A percentile compares a stretch with the other conserved stretches of the same genome.
Conservation (phyloP, 768 basidiomycete species). For the Ramaria rubella region DNA sequence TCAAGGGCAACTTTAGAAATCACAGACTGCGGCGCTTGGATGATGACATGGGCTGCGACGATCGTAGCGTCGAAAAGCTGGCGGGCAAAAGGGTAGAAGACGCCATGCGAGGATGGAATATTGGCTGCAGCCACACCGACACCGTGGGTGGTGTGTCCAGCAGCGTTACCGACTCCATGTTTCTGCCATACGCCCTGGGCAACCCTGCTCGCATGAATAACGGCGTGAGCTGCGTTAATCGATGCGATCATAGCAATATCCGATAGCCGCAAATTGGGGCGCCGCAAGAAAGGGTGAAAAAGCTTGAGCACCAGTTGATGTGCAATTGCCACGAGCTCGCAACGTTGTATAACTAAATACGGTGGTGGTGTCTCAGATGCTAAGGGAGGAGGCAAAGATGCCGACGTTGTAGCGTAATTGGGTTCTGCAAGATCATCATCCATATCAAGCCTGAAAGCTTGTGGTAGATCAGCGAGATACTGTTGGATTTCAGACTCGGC, state of each 20-base stretch:
- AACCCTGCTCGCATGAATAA: conserved; percentile 46
- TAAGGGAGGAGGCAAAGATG: conserved; percentile 10
- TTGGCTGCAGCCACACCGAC: not conserved
- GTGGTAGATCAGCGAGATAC: conserved; percentile 49
- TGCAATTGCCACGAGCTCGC: conserved; percentile 55
- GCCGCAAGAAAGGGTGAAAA: conserved; percentile 61
- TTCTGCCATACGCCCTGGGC: conserved; percentile 37
- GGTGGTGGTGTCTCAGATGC: conserved; percentile 19
- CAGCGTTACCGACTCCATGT: not conserved
- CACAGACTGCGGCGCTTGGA: conserved; percentile 44
- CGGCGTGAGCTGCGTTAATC: conserved; percentile 58
- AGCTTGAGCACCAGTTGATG: conserved; percentile 56
- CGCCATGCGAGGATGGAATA: conserved; percentile 41
- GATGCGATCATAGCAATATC: conserved; percentile 52
- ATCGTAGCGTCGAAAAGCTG: conserved; percentile 62
- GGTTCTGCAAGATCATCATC: conserved; percentile 23
- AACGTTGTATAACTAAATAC: conserved; percentile 43
- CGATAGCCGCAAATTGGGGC: conserved; percentile 27
- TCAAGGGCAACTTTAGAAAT: conserved; percentile 43
- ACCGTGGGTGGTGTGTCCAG: conserved; percentile 12
- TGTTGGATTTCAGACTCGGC: conserved; percentile 51
- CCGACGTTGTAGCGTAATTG: conserved; percentile 7
- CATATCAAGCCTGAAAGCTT: conserved; percentile 38
- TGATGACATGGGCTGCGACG: conserved; percentile 54
- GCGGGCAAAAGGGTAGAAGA: conserved; percentile 54